These are phyloP conservation scores for Saksenaea vasiformis DNA, from an alignment of 371 early-diverging fungal genomes.

Conservation along the genomic window DNA sequence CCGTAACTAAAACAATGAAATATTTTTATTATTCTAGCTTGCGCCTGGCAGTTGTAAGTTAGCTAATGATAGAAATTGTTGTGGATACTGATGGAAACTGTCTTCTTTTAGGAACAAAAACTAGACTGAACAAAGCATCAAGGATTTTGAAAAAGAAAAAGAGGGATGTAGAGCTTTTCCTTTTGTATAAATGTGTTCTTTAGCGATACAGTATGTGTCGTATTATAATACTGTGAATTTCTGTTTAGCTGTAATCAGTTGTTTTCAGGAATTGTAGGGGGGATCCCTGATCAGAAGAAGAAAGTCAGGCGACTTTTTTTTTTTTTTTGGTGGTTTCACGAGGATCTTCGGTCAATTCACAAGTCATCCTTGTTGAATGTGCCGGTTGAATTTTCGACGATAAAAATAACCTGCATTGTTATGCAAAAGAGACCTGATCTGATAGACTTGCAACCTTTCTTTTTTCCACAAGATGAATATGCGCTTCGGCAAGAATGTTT, in stretches of 20 bases:
- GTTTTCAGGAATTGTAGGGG: background rate
- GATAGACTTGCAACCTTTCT: background rate
- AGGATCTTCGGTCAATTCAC: conserved; percentile 1
- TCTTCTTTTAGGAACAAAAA: background rate
- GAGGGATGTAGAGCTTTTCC: background rate
- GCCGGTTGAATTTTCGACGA: conserved; percentile 2
- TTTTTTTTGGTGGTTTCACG: background rate
- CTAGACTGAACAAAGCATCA: background rate
- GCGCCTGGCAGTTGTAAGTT: conserved; percentile 32
- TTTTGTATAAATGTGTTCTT: background rate
- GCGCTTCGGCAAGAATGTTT: background rate
- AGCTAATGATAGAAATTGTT: background rate
- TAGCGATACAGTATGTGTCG: background rate
- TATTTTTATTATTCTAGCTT: conserved; percentile 7
- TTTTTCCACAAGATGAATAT: background rate
- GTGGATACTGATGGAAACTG: background rate
- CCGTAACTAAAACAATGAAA: background rate
- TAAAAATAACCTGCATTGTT: conserved; percentile 2
- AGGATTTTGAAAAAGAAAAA: background rate
- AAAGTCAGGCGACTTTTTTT: conserved; percentile 3
- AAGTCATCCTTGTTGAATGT: background rate
- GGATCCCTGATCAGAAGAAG: background rate
- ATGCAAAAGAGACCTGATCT: background rate
- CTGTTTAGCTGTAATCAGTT: background rate
- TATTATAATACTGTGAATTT: background rate